Evolutionary conservation across 768 basidiomycete genomes (phyloP).

Genomic region (Rubroboletus pulcherrimus): DNA sequence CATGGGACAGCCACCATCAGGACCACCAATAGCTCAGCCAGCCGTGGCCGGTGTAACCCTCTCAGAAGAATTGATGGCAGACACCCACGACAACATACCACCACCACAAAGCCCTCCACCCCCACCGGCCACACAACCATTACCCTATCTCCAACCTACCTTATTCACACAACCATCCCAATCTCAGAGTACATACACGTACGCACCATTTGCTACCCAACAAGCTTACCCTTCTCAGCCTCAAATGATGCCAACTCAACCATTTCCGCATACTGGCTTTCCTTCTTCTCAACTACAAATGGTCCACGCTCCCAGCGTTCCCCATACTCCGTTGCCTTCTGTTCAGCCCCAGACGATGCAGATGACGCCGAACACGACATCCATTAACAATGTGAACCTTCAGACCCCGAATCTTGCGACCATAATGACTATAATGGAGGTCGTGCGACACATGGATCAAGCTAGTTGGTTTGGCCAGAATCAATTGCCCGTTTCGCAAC

Average conservation of each 20-base stretch:
- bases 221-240: conserved; percentile 20
- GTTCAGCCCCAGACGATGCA: conserved; percentile 17
- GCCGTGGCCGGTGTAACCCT: background rate
- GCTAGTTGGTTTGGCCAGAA: conserved; percentile 17
- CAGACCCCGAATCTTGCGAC: conserved; percentile 23
- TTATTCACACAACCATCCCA: conserved; percentile 17
- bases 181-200: conserved; percentile 15
- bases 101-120: conserved; percentile 3
- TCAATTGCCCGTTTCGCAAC: conserved; percentile 17
- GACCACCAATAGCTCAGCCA: background rate
- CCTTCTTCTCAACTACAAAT: conserved; percentile 18
- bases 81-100: background rate
- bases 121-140: conserved; percentile 5
- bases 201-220: conserved; percentile 13
- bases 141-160: conserved; percentile 11
- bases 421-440: conserved; percentile 30
- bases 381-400: conserved; percentile 10
- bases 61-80: conserved; percentile 3
- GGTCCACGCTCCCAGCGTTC: conserved; percentile 1
- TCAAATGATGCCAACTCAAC: conserved; percentile 14
- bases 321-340: conserved; percentile 13
- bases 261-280: conserved; percentile 14
- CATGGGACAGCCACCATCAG: background rate
- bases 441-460: conserved; percentile 29
- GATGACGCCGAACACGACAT: conserved; percentile 6